phyloP scores from a whole-genome alignment of 768 basidiomycete genomes.

The Hemileccinum rubropunctum region DNA sequence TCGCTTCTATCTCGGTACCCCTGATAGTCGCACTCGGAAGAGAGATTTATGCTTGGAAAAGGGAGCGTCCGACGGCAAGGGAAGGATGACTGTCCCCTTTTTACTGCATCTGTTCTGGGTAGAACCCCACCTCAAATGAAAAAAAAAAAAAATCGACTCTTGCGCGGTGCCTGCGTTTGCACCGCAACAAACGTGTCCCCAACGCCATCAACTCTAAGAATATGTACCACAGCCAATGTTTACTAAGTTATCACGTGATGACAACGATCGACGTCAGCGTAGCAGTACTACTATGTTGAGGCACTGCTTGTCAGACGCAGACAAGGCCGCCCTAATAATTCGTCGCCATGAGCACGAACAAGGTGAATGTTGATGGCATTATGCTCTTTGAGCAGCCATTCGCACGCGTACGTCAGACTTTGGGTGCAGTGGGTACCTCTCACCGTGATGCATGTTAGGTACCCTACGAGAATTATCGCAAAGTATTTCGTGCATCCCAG shows the following conservation, averaged over 20 bases:
- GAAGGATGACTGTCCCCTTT: slow-evolving; percentile 10
- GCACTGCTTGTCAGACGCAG: neutral
- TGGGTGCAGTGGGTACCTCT: slow-evolving; percentile 1
- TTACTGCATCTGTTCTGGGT: neutral
- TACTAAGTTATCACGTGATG: slow-evolving; percentile 25
- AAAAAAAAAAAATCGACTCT: neutral
- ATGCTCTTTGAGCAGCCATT: slow-evolving; percentile 87
- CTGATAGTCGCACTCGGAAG: slow-evolving; percentile 69
- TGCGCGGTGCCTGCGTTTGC: slow-evolving; percentile 9
- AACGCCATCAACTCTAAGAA: neutral
- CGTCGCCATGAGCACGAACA: slow-evolving; percentile 36
- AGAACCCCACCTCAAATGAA: slow-evolving; percentile 12
- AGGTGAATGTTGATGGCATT: slow-evolving; percentile 68
- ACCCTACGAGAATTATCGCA: slow-evolving; percentile 86
- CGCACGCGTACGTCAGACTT: slow-evolving; percentile 49
- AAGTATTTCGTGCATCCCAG: slow-evolving; percentile 81
- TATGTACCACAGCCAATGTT: neutral
- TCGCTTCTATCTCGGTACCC: slow-evolving; percentile 87
- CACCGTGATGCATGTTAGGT: slow-evolving; percentile 49
- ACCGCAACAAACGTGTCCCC: slow-evolving; percentile 17
- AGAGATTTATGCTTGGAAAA: slow-evolving; percentile 68
- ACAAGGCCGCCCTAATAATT: slow-evolving; percentile 5
- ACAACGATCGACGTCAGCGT: slow-evolving; percentile 16
- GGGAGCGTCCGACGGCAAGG: slow-evolving; percentile 13
- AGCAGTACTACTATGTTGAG: neutral